phyloP scores from a whole-genome alignment of 768 basidiomycete species.

The Russula emetica region DNA sequence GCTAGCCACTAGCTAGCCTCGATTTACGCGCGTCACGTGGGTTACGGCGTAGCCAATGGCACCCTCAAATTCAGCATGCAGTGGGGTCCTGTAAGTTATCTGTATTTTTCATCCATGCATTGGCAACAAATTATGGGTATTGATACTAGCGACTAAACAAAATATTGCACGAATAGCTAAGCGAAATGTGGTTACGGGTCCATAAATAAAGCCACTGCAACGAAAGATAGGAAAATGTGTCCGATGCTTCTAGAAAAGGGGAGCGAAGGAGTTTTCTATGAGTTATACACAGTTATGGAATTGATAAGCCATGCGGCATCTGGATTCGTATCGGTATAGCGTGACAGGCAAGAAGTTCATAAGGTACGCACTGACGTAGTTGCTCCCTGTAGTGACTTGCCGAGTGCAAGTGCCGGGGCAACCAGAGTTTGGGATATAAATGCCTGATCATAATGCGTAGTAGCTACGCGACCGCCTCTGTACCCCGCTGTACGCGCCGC shows the following conservation, averaged over 20 bases:
- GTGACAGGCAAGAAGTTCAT: background rate
- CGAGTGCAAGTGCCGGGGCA: slow-evolving; percentile 10
- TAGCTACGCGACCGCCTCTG: too few species aligned
- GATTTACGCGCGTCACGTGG: too few species aligned
- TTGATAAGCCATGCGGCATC: slow-evolving; percentile 19
- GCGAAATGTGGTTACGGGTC: background rate
- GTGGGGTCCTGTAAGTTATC: too few species aligned
- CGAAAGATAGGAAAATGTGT: background rate
- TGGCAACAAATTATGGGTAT: background rate
- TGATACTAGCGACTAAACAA: background rate
- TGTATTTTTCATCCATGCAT: background rate
- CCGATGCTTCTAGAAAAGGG: background rate
- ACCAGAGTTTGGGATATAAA: background rate
- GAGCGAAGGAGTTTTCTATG: background rate
- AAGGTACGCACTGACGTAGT: slow-evolving; percentile 13
- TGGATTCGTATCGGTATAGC: background rate
- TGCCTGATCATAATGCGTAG: too few species aligned
- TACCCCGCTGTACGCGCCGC: too few species aligned
- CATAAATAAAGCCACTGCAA: background rate
- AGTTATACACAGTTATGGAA: slow-evolving; percentile 13
- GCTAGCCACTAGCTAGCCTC: too few species aligned
- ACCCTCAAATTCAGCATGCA: too few species aligned
- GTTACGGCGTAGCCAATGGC: too few species aligned
- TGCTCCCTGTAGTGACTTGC: background rate
- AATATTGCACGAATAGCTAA: background rate